Percentiles rank a stretch among this genome's conserved stretches.
Conservation (phyloP, 176 grass and related monocot species). For the Panicum miliaceum region DNA sequence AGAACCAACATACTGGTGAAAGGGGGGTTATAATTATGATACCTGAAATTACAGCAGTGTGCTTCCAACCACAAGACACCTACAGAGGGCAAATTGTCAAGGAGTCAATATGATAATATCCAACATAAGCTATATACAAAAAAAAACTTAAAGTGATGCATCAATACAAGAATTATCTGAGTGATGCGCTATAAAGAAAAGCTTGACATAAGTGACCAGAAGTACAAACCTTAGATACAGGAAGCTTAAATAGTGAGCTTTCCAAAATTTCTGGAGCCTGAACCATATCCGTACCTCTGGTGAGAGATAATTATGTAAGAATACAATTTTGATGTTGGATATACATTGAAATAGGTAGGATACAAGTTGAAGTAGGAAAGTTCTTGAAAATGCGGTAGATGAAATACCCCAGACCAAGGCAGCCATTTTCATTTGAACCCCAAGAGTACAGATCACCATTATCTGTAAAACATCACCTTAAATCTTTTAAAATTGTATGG, state of each 20-base stretch:
- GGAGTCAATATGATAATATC: conserved; percentile 13
- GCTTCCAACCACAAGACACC: conserved; percentile 99
- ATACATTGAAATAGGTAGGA: conserved; percentile 13
- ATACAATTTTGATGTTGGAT: conserved; percentile 2
- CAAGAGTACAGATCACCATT: conserved; percentile 78
- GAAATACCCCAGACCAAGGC: conserved; percentile 92
- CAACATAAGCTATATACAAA: conserved; percentile 7
- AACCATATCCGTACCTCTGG: conserved; percentile 74
- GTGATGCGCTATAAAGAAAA: conserved; percentile 19
- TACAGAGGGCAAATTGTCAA: conserved; percentile 45
- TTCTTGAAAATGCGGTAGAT: conserved; percentile 44
- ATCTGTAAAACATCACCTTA: conserved; percentile 54
- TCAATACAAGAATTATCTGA: conserved; percentile 43
- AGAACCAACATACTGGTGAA: conserved; percentile 23
- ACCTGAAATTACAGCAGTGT: conserved; percentile 97
- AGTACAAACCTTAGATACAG: conserved; percentile 70
- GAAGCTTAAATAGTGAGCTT: conserved; percentile 69
- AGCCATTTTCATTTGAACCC: conserved; percentile 99
- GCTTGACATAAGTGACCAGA: conserved; percentile 10
- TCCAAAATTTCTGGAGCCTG: conserved; percentile 68
- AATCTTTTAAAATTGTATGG: background rate
- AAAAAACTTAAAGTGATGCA: conserved; percentile 4
- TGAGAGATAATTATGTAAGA: conserved; percentile 44
- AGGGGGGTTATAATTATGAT: conserved; percentile 14
- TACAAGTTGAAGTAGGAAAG: conserved; percentile 15